These are phyloP conservation scores for Capillidium heterosporum DNA, from an alignment of 371 early-diverging fungal species.

Conservation along the genomic window DNA sequence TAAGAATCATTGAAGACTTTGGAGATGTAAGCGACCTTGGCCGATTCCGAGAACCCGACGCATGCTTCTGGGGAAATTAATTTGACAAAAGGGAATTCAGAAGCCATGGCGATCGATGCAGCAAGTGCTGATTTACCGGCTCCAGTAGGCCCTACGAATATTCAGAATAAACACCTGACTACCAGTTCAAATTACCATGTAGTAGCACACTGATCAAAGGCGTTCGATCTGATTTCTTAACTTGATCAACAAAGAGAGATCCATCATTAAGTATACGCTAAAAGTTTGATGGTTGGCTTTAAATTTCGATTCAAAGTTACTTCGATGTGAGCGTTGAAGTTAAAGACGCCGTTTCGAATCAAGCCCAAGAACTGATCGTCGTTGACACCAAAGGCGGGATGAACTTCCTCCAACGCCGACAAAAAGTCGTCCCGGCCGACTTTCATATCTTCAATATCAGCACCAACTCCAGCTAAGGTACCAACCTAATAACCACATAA, in stretches of 20 bases:
- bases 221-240: slow-evolving; percentile 55
- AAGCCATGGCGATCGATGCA: slow-evolving; percentile 84
- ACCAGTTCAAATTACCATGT: slow-evolving; percentile 30
- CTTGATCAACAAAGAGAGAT: slow-evolving; percentile 71
- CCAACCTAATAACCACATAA: slow-evolving; percentile 26
- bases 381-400: slow-evolving; percentile 93
- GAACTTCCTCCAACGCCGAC: slow-evolving; percentile 89
- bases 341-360: slow-evolving; percentile 69
- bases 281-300: background rate
- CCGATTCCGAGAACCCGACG: slow-evolving; percentile 88
- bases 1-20: slow-evolving; percentile 94
- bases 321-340: slow-evolving; percentile 48
- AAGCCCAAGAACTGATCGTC: slow-evolving; percentile 82
- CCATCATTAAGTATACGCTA: slow-evolving; percentile 65
- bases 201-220: slow-evolving; percentile 77
- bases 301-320: slow-evolving; percentile 14
- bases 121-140: slow-evolving; percentile 97
- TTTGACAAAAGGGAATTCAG: slow-evolving; percentile 97
- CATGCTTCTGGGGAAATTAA: slow-evolving; percentile 94
- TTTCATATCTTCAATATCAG: slow-evolving; percentile 75
- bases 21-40: slow-evolving; percentile 85
- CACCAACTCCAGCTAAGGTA: slow-evolving; percentile 51
- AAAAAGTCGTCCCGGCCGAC: slow-evolving; percentile 88
- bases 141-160: slow-evolving; percentile 51
- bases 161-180: slow-evolving; percentile 8